A percentile compares a stretch with the other conserved stretches of the same genome.
Conservation (phyloP, 108 stramenopile genomes). For the Cyclotella kingstonii region DNA sequence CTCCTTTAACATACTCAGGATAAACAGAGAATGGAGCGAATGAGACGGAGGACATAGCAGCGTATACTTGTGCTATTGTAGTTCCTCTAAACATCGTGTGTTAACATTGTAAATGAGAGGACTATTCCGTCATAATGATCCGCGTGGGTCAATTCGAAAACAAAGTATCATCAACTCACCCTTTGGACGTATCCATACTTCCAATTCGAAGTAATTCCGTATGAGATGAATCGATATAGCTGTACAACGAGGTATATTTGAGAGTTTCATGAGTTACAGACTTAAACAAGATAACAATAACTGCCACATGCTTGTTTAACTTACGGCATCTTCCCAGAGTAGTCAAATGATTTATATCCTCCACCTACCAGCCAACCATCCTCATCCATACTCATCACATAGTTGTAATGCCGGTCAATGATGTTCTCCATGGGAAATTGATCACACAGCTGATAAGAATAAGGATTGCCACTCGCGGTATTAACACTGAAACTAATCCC, state of each 20-base stretch:
- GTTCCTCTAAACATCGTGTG: no score
- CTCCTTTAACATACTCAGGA: conserved; percentile 84
- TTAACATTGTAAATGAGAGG: no score
- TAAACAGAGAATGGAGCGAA: conserved; percentile 81
- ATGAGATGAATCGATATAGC: conserved; percentile 90
- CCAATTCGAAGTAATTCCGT: conserved; percentile 87
- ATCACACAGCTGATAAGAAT: conserved; percentile 85
- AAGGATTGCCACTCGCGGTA: conserved; percentile 78
- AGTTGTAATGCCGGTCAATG: conserved; percentile 84
- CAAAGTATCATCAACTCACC: no score
- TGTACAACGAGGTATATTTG: no score
- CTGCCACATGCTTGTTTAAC: no score
- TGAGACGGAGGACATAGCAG: conserved; percentile 62
- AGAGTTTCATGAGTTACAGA: conserved; percentile 63
- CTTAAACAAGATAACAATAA: conserved; percentile 65
- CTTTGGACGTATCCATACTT: conserved; percentile 68
- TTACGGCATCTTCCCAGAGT: conserved; percentile 92
- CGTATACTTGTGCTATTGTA: conserved; percentile 77
- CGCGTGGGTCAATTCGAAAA: no score
- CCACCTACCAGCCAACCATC: conserved; percentile 92
- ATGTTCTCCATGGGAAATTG: conserved; percentile 92
- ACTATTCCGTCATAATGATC: no score
- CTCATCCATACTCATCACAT: conserved; percentile 91
- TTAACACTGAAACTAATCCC: conserved; percentile 82
- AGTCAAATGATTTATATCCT: conserved; percentile 90